A percentile compares a stretch with the other conserved stretches of the same genome.
Evolutionary conservation across 169 alveolate species (phyloP).

Genomic region (Perkinsus olseni): DNA sequence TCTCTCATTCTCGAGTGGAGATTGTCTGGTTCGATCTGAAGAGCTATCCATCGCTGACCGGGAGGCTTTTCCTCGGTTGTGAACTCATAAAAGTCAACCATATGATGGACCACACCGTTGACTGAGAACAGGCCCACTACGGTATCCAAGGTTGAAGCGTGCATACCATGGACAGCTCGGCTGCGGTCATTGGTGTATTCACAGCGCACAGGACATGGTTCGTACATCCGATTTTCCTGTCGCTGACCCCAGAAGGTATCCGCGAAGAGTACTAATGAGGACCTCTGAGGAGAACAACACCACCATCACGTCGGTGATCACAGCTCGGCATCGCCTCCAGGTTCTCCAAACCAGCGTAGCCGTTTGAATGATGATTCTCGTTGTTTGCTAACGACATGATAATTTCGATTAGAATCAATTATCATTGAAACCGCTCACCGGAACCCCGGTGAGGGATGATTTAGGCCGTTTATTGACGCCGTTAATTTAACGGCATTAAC

Average conservation of each 20-base stretch:
- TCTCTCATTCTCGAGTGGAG: not conserved
- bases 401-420: too few species aligned
- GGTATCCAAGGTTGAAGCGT: not conserved
- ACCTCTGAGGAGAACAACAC: not conserved
- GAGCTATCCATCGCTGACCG: not conserved
- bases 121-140: not conserved
- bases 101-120: not conserved
- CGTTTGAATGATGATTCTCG: too few species aligned
- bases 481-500: too few species aligned
- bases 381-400: too few species aligned
- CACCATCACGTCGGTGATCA: too few species aligned
- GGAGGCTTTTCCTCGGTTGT: not conserved
- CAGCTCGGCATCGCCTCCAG: too few species aligned
- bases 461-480: too few species aligned
- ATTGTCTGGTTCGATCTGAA: not conserved
- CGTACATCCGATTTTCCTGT: not conserved
- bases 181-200: not conserved
- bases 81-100: not conserved
- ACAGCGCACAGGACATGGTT: not conserved
- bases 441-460: too few species aligned
- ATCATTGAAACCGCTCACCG: too few species aligned
- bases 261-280: not conserved
- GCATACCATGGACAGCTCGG: not conserved
- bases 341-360: too few species aligned
- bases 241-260: not conserved